Evolutionary conservation across 768 basidiomycete genomes (phyloP).

Genomic region (Boletus bicolor): DNA sequence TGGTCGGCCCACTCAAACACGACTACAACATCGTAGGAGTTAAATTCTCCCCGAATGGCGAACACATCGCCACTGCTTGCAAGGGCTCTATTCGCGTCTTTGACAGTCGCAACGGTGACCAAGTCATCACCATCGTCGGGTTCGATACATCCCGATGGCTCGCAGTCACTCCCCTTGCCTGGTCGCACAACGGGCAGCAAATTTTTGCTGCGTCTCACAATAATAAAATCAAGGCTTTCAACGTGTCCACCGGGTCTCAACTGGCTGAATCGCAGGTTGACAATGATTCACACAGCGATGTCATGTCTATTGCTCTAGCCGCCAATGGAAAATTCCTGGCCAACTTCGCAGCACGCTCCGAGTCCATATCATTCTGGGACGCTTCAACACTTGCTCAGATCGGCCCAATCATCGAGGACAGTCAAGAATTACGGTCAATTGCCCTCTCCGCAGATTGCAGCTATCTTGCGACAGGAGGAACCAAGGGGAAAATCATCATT

Average conservation of each 20-base stretch:
- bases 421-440: neutral
- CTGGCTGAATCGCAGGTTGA: neutral
- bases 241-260: neutral
- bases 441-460: neutral
- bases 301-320: neutral
- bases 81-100: neutral
- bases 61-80: neutral
- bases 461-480: neutral
- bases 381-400: neutral
- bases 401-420: neutral
- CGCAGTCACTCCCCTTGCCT: neutral
- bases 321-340: neutral
- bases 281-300: no score
- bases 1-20: neutral
- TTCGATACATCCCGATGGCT: no score
- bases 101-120: neutral
- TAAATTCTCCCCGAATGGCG: constrained; percentile 1
- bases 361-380: neutral
- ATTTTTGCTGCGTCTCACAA: neutral
- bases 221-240: neutral
- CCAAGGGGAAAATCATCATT: neutral
- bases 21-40: neutral
- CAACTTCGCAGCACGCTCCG: neutral
- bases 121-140: neutral
- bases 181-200: neutral